phyloP scores from a whole-genome alignment of 2,329 filamentous ascomycete species.

The Arthrobotrys megalospora region DNA sequence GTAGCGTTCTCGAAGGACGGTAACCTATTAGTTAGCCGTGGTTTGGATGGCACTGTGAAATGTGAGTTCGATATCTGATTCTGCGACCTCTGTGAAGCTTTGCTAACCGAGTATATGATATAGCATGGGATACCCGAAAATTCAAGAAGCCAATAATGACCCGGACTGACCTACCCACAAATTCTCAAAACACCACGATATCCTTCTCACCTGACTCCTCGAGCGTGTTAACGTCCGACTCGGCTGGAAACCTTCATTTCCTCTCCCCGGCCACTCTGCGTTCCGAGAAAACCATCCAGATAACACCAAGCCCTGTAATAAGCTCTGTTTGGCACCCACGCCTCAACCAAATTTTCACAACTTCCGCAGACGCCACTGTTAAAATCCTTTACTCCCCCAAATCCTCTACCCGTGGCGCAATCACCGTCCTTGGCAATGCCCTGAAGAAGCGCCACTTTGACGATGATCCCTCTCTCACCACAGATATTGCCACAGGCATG shows the following conservation, averaged over 20 bases:
- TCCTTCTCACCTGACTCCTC: constrained; percentile 87
- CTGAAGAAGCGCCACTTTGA: constrained; percentile 96
- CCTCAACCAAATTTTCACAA: constrained; percentile 95
- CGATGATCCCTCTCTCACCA: constrained; percentile 82
- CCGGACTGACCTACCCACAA: constrained; percentile 83
- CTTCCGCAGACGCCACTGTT: constrained; percentile 89
- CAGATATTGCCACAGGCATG: constrained; percentile 73
- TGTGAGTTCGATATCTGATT: constrained; percentile 63
- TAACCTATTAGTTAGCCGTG: constrained; percentile 88
- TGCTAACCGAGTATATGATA: constrained; percentile 31
- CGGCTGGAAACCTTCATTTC: constrained; percentile 88
- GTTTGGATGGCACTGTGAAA: constrained; percentile 88
- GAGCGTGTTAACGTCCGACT: constrained; percentile 89
- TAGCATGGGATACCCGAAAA: constrained; percentile 92
- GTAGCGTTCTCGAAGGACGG: constrained; percentile 93
- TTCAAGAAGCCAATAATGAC: constrained; percentile 91
- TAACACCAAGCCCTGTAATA: constrained; percentile 88
- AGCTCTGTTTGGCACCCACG: constrained; percentile 92
- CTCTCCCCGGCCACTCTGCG: constrained; percentile 91
- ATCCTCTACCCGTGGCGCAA: constrained; percentile 84
- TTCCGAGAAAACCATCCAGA: constrained; percentile 85
- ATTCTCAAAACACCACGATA: constrained; percentile 86
- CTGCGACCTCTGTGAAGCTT: background rate
- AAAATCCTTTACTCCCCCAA: constrained; percentile 91
- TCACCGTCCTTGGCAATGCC: constrained; percentile 90